Percentiles rank a stretch among this genome's conserved stretches.
These are phyloP conservation scores for Rosa hybrid DNA, from an alignment of 331 rosid genomes.

Conservation along the genomic window DNA sequence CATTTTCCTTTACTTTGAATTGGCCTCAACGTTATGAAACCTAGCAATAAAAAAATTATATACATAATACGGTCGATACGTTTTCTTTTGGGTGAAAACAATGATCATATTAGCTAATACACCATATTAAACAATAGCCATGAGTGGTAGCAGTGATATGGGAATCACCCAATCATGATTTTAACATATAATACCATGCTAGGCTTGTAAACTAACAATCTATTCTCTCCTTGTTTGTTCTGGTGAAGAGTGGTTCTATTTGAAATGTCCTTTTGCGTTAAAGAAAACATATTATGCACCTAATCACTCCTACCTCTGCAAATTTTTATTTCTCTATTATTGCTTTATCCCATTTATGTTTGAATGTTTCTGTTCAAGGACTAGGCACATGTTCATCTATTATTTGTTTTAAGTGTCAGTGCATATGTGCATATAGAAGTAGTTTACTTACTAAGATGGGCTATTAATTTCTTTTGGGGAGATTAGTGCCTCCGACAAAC, in stretches of 20 bases:
- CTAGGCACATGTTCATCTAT: neutral
- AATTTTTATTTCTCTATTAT: neutral
- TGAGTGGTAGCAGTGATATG: neutral
- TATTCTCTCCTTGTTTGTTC: neutral
- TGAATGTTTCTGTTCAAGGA: neutral
- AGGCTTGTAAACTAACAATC: neutral
- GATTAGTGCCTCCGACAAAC: neutral
- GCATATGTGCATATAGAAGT: neutral
- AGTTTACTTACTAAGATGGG: neutral
- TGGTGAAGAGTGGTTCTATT: neutral
- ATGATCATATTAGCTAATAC: neutral
- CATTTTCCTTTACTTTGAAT: neutral
- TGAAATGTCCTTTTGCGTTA: neutral
- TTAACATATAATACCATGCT: neutral
- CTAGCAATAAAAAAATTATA: too few species aligned
- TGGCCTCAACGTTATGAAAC: neutral
- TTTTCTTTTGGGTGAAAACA: neutral
- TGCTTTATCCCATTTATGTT: neutral
- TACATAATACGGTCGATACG: neutral
- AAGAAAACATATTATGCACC: neutral
- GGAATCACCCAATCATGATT: constrained; percentile 10
- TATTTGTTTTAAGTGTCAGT: neutral
- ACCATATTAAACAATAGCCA: neutral
- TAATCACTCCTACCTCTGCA: neutral
- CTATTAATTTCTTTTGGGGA: neutral